Evolutionary conservation across 768 basidiomycete genomes (phyloP).

Genomic region (Hysterangium stoloniferum): DNA sequence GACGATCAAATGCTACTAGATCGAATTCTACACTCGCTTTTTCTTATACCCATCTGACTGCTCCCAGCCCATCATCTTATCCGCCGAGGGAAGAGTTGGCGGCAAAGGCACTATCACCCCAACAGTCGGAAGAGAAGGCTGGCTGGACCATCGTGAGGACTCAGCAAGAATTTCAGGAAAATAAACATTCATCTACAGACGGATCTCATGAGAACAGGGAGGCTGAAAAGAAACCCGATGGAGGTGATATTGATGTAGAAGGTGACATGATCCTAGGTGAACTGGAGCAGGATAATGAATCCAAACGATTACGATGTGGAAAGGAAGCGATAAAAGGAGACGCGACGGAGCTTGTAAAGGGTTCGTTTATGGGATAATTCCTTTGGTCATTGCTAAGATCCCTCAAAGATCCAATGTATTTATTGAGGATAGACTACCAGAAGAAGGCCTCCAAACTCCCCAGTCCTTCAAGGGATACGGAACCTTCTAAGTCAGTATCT

Average conservation of each 20-base stretch:
- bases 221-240: slow-evolving; percentile 20
- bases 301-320: slow-evolving; percentile 33
- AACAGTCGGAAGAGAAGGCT: slow-evolving; percentile 39
- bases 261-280: slow-evolving; percentile 73
- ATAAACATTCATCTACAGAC: slow-evolving; percentile 18
- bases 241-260: slow-evolving; percentile 58
- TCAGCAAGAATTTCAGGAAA: slow-evolving; percentile 18
- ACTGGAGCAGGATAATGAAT: slow-evolving; percentile 49
- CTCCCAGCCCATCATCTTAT: slow-evolving; percentile 71
- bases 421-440: slow-evolving; percentile 37
- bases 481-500: slow-evolving; percentile 38
- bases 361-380: slow-evolving; percentile 35
- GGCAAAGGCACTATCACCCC: slow-evolving; percentile 32
- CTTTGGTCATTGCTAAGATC: slow-evolving; percentile 23
- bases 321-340: slow-evolving; percentile 54
- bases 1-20: slow-evolving; percentile 31
- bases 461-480: background rate
- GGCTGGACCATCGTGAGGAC: slow-evolving; percentile 69
- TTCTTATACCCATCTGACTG: slow-evolving; percentile 74
- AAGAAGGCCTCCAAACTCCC: slow-evolving; percentile 15
- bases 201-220: slow-evolving; percentile 16
- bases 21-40: slow-evolving; percentile 67
- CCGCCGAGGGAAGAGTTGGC: slow-evolving; percentile 36
- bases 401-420: slow-evolving; percentile 49
- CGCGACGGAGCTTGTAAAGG: slow-evolving; percentile 67